Evolutionary conservation across 1,284 basidiomycete genomes (phyloP).

Genomic region (Inonotus obliquus): DNA sequence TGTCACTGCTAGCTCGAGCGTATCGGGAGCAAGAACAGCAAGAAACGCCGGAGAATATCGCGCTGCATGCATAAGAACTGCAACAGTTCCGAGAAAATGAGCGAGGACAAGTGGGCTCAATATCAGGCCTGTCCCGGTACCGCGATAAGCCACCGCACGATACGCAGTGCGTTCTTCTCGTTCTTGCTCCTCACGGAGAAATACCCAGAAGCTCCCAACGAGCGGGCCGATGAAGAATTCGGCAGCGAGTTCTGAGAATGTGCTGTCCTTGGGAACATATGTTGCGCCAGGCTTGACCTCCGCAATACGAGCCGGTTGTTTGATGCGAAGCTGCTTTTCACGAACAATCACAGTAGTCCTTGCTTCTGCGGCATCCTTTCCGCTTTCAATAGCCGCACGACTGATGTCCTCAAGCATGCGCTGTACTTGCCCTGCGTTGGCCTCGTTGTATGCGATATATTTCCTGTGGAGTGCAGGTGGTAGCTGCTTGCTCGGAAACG

Average conservation of each 20-base stretch:
- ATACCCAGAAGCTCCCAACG: slow-evolving; percentile 88
- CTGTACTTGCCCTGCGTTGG: slow-evolving; percentile 36
- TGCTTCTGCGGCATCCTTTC: slow-evolving; percentile 43
- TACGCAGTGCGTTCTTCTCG: slow-evolving; percentile 65
- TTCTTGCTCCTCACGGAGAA: slow-evolving; percentile 75
- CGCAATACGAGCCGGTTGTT: slow-evolving; percentile 40
- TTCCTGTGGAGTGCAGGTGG: slow-evolving; percentile 66
- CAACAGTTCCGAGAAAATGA: slow-evolving; percentile 72
- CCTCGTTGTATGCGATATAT: slow-evolving; percentile 46
- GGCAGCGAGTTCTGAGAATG: slow-evolving; percentile 75
- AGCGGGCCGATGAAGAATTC: slow-evolving; percentile 86
- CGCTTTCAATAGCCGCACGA: slow-evolving; percentile 50
- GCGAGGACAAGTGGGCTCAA: slow-evolving; percentile 72
- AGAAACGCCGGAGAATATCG: slow-evolving; percentile 78
- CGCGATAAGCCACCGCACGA: slow-evolving; percentile 50
- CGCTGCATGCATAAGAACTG: slow-evolving; percentile 79
- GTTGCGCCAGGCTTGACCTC: slow-evolving; percentile 32
- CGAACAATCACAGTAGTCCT: slow-evolving; percentile 59
- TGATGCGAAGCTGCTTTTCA: slow-evolving; percentile 72
- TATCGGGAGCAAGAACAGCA: slow-evolving; percentile 72
- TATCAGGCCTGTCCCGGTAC: slow-evolving; percentile 76
- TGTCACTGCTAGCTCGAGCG: slow-evolving; percentile 77
- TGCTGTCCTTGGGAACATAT: slow-evolving; percentile 26
- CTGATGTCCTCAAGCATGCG: slow-evolving; percentile 57
- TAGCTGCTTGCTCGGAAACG: slow-evolving; percentile 77